Conservation (phyloP, 208 protist genomes). For the Phytomonas sp. region DNA sequence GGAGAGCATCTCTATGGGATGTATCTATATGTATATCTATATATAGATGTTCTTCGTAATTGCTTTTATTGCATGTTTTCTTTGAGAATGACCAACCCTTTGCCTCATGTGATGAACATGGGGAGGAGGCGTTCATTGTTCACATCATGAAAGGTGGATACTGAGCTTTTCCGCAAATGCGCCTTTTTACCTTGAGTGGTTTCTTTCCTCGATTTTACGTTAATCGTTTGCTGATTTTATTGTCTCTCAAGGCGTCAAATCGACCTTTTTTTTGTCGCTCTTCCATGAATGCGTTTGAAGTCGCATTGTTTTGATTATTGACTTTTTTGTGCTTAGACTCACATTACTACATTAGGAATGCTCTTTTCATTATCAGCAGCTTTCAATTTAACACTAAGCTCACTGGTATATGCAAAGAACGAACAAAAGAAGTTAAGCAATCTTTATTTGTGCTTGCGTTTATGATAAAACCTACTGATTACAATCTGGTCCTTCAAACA, state of each 20-base stretch:
- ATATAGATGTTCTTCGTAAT: background rate
- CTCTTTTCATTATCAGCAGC: background rate
- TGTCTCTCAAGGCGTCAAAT: background rate
- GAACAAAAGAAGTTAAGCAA: background rate
- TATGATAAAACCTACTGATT: background rate
- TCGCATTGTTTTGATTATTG: conserved; percentile 1
- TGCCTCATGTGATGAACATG: background rate
- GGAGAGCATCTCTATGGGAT: background rate
- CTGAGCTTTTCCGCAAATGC: background rate
- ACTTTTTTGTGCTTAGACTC: conserved; percentile 5
- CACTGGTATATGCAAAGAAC: background rate
- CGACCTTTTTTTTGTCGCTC: conserved; percentile 3
- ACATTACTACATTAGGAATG: background rate
- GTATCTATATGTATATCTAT: background rate
- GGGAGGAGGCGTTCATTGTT: background rate
- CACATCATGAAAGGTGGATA: background rate
- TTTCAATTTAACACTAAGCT: background rate
- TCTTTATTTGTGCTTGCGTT: background rate
- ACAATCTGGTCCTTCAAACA: background rate
- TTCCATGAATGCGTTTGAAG: background rate
- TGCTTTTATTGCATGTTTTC: background rate
- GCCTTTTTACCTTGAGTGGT: background rate
- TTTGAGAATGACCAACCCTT: background rate
- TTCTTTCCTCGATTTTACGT: background rate
- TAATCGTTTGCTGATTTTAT: background rate